phyloP scores from a whole-genome alignment of 2,329 filamentous ascomycete genomes.

The Fusarium sp. region DNA sequence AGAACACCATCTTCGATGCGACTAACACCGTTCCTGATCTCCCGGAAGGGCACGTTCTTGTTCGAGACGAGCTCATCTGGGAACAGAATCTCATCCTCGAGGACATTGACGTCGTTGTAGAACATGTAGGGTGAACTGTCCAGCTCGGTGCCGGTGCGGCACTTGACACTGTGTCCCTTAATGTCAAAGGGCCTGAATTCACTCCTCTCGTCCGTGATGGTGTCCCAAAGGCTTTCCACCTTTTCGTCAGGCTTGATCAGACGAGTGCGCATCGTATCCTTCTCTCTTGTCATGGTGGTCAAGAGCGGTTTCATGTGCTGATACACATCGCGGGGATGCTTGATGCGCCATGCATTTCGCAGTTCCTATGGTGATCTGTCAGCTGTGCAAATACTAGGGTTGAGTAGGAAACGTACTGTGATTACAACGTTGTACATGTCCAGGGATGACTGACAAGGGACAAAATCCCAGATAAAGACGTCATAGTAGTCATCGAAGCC shows the following conservation, averaged over 20 bases:
- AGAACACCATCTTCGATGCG: constrained; percentile 31
- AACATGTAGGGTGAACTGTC: constrained; percentile 35
- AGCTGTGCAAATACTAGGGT: neutral
- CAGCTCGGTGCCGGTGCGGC: constrained; percentile 3
- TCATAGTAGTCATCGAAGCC: constrained; percentile 46
- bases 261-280: constrained; percentile 40
- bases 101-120: constrained; percentile 41
- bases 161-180: constrained; percentile 3
- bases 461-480: constrained; percentile 46
- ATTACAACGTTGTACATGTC: constrained; percentile 36
- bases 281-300: constrained; percentile 35
- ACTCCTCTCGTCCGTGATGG: constrained; percentile 27
- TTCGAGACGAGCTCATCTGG: constrained; percentile 35
- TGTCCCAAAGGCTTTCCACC: constrained; percentile 40
- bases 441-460: constrained; percentile 26
- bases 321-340: constrained; percentile 37
- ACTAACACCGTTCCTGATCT: constrained; percentile 39
- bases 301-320: constrained; percentile 39
- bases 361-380: constrained; percentile 34
- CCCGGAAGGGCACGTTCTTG: constrained; percentile 34
- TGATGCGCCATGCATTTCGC: constrained; percentile 43
- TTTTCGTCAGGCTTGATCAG: constrained; percentile 41
- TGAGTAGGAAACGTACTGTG: constrained; percentile 7
- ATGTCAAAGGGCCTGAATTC: constrained; percentile 30
- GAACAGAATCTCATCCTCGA: constrained; percentile 43